These are phyloP conservation scores for Naumovozyma castellii DNA, from an alignment of 805 yeast species.

Conservation along the genomic window DNA sequence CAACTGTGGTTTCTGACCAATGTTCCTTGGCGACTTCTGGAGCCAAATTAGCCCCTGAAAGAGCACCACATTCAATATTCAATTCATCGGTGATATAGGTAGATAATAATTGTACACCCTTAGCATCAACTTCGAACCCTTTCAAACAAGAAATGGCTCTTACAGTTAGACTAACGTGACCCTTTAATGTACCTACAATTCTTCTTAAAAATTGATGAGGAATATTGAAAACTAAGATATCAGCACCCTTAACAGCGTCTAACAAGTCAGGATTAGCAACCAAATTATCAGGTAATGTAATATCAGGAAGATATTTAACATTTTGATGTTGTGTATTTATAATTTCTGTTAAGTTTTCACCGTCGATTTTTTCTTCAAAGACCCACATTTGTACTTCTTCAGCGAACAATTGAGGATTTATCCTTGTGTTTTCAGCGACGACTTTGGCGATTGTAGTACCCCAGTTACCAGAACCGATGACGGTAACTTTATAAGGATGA, in stretches of 20 bases:
- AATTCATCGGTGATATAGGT: slow-evolving; percentile 68
- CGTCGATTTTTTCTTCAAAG: slow-evolving; percentile 71
- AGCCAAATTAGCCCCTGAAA: slow-evolving; percentile 94
- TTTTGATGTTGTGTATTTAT: slow-evolving; percentile 87
- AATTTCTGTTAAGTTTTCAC: slow-evolving; percentile 74
- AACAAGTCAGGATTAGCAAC: slow-evolving; percentile 77
- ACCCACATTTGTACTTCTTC: slow-evolving; percentile 92
- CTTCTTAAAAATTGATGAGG: slow-evolving; percentile 91
- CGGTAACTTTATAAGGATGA: slow-evolving; percentile 49
- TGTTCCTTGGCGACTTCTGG: slow-evolving; percentile 90
- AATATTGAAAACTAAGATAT: slow-evolving; percentile 81
- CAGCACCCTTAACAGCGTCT: slow-evolving; percentile 69
- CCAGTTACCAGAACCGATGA: slow-evolving; percentile 96
- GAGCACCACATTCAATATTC: slow-evolving; percentile 87
- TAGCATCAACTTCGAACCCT: slow-evolving; percentile 80
- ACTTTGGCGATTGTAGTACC: slow-evolving; percentile 96
- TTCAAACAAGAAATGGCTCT: slow-evolving; percentile 92
- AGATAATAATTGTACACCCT: slow-evolving; percentile 77
- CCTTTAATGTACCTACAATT: slow-evolving; percentile 67
- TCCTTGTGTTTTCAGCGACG: slow-evolving; percentile 75
- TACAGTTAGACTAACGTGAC: slow-evolving; percentile 55
- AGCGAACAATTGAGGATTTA: slow-evolving; percentile 62
- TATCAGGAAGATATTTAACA: slow-evolving; percentile 83
- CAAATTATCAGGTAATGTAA: slow-evolving; percentile 75
- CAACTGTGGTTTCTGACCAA: slow-evolving; percentile 97